Conservation (phyloP, 495 filamentous ascomycete species). For the Choiromyces venosus region DNA sequence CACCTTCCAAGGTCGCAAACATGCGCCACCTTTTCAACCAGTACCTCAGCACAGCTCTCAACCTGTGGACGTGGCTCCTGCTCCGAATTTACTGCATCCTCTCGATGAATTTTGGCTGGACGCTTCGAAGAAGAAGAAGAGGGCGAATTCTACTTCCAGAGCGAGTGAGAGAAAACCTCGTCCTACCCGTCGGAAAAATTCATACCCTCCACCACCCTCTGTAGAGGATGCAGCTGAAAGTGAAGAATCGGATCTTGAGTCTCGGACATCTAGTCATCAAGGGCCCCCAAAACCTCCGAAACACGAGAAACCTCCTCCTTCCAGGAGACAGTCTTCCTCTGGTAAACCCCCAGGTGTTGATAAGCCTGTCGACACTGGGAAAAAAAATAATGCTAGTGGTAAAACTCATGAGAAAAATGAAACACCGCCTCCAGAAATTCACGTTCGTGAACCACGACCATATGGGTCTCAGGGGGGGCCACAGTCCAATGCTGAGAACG, state of each 20-base stretch:
- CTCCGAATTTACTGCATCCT: background rate
- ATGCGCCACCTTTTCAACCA: background rate
- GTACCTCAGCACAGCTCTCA: background rate
- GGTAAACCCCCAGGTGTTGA: background rate
- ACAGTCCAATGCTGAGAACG: background rate
- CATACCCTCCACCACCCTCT: background rate
- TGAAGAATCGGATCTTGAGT: constrained; percentile 1
- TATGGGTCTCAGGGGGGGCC: background rate
- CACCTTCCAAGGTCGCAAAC: background rate
- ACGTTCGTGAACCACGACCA: background rate
- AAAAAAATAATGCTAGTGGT: background rate
- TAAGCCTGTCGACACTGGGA: background rate
- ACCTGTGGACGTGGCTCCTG: background rate
- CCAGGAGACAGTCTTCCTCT: background rate
- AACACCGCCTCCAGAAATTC: background rate
- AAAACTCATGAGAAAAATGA: background rate
- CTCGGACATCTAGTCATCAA: background rate
- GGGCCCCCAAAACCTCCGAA: background rate
- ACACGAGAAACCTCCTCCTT: background rate
- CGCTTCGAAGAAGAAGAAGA: background rate
- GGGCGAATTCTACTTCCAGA: background rate
- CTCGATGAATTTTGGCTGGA: background rate
- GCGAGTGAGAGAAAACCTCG: background rate
- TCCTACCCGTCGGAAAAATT: background rate
- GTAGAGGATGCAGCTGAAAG: background rate